Percentiles rank a stretch among this genome's conserved stretches.
Conservation (phyloP, 495 filamentous ascomycete genomes). For the Aspergillus olivimuriae region DNA sequence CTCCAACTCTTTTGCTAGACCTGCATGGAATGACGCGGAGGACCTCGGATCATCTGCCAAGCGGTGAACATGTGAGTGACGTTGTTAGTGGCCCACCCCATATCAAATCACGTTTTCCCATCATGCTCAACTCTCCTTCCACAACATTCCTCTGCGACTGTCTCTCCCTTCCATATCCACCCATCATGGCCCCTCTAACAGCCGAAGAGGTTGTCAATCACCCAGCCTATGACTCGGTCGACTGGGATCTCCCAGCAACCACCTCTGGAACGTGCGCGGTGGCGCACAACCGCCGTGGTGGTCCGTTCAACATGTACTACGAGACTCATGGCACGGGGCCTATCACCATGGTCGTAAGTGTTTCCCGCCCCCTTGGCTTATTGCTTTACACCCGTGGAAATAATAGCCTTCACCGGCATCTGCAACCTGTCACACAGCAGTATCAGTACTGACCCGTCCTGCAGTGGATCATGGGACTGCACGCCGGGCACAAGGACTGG, state of each 20-base stretch:
- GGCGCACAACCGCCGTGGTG: conserved; percentile 53
- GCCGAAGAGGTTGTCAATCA: conserved; percentile 41
- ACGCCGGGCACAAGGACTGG: conserved; percentile 46
- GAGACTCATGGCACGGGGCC: conserved; percentile 74
- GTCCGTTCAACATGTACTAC: conserved; percentile 64
- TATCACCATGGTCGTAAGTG: conserved; percentile 60
- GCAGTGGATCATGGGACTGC: conserved; percentile 30
- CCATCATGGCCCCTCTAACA: conserved; percentile 27
- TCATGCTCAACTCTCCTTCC: not conserved
- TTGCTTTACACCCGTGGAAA: not conserved
- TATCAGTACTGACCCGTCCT: no score
- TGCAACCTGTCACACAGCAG: no score
- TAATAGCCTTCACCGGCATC: no score
- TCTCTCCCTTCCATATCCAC: no score
- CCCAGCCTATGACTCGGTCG: conserved; percentile 43
- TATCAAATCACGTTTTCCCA: not conserved
- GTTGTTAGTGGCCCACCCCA: not conserved
- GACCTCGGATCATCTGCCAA: no score
- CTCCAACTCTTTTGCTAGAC: no score
- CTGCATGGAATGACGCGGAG: no score
- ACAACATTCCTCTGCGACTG: not conserved
- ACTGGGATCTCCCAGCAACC: conserved; percentile 59
- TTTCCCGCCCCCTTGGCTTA: not conserved
- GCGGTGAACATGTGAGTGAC: not conserved
- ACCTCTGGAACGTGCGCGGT: conserved; percentile 52